A percentile compares a stretch with the other conserved stretches of the same genome.
These are phyloP conservation scores for Agastache rugosa DNA, from an alignment of 257 asterid species.

Conservation along the genomic window DNA sequence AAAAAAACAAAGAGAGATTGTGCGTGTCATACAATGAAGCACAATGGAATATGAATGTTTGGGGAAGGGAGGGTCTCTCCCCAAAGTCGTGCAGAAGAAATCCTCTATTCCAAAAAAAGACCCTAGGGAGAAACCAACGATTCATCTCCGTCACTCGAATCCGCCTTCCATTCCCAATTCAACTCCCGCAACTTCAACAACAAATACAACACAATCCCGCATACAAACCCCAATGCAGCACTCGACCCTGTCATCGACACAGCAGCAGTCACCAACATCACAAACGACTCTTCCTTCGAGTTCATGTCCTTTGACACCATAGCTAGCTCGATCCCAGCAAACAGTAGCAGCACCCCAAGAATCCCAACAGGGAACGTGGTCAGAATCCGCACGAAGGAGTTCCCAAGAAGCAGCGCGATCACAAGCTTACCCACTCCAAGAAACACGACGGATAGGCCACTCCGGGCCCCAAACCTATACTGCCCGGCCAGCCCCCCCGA, in stretches of 20 bases:
- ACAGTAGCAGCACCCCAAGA: constrained; percentile 78
- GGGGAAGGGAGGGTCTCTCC: background rate
- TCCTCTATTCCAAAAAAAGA: background rate
- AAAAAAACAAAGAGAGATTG: background rate
- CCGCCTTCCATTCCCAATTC: constrained; percentile 42
- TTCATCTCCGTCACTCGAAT: constrained; percentile 46
- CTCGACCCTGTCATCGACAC: constrained; percentile 91
- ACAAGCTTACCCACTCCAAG: constrained; percentile 77
- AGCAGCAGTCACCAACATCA: constrained; percentile 92
- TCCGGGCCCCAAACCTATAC: constrained; percentile 89
- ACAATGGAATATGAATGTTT: no score
- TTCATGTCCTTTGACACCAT: constrained; percentile 97
- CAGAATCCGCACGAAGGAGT: constrained; percentile 74
- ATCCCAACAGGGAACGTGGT: constrained; percentile 82
- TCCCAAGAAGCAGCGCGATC: constrained; percentile 82
- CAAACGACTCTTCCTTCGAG: constrained; percentile 85
- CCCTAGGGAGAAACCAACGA: constrained; percentile 37
- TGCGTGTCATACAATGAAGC: no score
- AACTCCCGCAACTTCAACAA: constrained; percentile 66
- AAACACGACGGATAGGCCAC: constrained; percentile 85
- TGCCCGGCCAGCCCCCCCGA: constrained; percentile 98
- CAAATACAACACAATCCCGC: constrained; percentile 75
- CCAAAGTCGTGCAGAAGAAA: background rate
- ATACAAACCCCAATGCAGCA: constrained; percentile 82
- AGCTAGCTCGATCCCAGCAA: constrained; percentile 92